A percentile compares a stretch with the other conserved stretches of the same genome.
Conservation (phyloP, 208 protist species). For the Trypanosoma platydactyli region DNA sequence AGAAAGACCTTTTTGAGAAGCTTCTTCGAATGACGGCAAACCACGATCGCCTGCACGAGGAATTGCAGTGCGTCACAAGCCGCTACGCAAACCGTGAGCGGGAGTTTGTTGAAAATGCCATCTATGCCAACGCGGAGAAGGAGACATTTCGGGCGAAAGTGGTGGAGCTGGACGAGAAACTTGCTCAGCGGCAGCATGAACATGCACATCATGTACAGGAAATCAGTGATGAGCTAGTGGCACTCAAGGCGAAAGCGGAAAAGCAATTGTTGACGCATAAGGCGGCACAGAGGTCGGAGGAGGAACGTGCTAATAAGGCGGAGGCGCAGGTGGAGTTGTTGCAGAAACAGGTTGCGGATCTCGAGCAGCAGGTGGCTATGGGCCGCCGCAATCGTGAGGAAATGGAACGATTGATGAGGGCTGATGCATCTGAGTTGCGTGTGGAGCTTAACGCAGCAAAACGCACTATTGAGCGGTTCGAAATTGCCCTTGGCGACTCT, state of each 20-base stretch:
- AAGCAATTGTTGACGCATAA: conserved; percentile 35
- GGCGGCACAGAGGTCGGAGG: conserved; percentile 30
- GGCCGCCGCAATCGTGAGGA: conserved; percentile 31
- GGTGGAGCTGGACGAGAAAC: conserved; percentile 43
- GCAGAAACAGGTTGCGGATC: conserved; percentile 41
- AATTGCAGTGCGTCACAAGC: conserved; percentile 45
- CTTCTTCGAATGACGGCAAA: conserved; percentile 76
- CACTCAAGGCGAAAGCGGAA: conserved; percentile 36
- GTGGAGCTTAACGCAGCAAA: conserved; percentile 73
- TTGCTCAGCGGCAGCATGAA: conserved; percentile 33
- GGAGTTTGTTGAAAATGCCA: conserved; percentile 71
- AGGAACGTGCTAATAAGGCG: conserved; percentile 47
- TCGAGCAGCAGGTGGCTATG: conserved; percentile 28
- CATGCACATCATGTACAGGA: conserved; percentile 42
- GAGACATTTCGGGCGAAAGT: conserved; percentile 66
- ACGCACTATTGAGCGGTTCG: conserved; percentile 85
- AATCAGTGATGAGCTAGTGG: conserved; percentile 43
- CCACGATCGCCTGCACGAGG: conserved; percentile 55
- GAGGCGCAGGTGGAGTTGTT: conserved; percentile 54
- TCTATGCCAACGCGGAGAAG: conserved; percentile 77
- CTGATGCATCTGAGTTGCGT: conserved; percentile 54
- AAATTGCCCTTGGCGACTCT: conserved; percentile 69
- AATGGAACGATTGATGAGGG: conserved; percentile 47
- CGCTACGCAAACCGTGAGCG: conserved; percentile 57
- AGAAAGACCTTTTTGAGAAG: conserved; percentile 71